A percentile compares a stretch with the other conserved stretches of the same genome.
phyloP scores from a whole-genome alignment of 73 alveolate genomes.

The Tetrahymena malaccensis region DNA sequence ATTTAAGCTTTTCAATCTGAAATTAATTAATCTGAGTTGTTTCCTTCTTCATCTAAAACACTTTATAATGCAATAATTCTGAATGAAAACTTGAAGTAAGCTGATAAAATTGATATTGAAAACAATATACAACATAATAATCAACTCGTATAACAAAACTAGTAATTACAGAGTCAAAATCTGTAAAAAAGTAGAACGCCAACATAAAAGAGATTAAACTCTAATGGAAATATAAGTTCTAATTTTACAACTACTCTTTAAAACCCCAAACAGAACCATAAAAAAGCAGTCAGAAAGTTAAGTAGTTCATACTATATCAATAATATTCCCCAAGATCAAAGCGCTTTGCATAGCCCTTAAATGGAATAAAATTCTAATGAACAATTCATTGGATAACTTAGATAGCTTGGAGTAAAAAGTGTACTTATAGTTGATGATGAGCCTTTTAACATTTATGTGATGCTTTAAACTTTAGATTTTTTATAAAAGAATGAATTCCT shows the following conservation, averaged over 20 bases:
- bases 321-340: neutral
- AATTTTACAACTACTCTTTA: neutral
- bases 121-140: neutral
- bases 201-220: neutral
- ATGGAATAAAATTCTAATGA: neutral
- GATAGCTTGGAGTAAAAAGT: neutral
- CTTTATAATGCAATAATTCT: neutral
- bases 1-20: neutral
- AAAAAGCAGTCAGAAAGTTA: neutral
- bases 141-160: neutral
- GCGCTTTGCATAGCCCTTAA: neutral
- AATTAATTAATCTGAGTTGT: neutral
- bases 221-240: neutral
- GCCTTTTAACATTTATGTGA: neutral
- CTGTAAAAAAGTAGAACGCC: neutral
- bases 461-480: neutral
- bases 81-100: neutral
- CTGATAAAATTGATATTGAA: neutral
- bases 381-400: neutral
- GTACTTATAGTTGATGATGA: neutral
- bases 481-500: neutral
- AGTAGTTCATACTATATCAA: neutral
- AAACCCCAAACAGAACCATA: neutral
- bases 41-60: neutral
- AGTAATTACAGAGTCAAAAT: neutral